phyloP scores from a whole-genome alignment of 2,329 filamentous ascomycete genomes.

The Aspergillus caelatus region DNA sequence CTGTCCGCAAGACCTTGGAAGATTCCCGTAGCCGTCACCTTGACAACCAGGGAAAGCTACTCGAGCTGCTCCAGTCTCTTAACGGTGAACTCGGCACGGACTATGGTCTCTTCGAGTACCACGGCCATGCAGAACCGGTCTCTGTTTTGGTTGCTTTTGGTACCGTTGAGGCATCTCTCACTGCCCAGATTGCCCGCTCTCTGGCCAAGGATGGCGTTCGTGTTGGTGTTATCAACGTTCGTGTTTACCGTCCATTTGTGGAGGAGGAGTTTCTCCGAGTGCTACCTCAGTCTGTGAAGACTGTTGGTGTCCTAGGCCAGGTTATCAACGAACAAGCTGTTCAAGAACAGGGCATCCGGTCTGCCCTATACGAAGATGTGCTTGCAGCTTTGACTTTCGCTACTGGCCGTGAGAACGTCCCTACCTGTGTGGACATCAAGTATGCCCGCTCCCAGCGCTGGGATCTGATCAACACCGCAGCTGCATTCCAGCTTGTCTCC shows the following conservation, averaged over 20 bases:
- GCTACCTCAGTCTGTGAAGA: constrained; percentile 74
- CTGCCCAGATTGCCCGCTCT: constrained; percentile 75
- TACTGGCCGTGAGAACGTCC: constrained; percentile 64
- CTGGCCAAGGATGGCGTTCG: constrained; percentile 73
- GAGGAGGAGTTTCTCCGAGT: constrained; percentile 89
- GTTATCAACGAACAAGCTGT: constrained; percentile 74
- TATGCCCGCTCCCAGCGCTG: constrained; percentile 75
- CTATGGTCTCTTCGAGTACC: constrained; percentile 92
- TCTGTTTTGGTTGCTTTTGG: constrained; percentile 90
- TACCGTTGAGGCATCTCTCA: constrained; percentile 83
- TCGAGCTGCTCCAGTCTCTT: constrained; percentile 71
- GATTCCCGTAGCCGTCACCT: constrained; percentile 69
- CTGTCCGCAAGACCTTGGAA: constrained; percentile 63
- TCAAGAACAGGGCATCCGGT: constrained; percentile 74
- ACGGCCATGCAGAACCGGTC: constrained; percentile 77
- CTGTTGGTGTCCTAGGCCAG: constrained; percentile 85
- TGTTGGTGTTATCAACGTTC: constrained; percentile 86
- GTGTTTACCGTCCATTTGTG: constrained; percentile 91
- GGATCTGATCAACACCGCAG: constrained; percentile 54
- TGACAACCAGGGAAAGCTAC: constrained; percentile 71
- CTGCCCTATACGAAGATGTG: constrained; percentile 89
- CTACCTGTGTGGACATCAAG: constrained; percentile 79
- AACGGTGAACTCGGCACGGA: constrained; percentile 92
- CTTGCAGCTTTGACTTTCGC: constrained; percentile 82
- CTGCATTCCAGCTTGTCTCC: constrained; percentile 49